These are phyloP conservation scores for Lecanicillium sp. DNA, from an alignment of 2,329 filamentous ascomycete species.

Conservation along the genomic window DNA sequence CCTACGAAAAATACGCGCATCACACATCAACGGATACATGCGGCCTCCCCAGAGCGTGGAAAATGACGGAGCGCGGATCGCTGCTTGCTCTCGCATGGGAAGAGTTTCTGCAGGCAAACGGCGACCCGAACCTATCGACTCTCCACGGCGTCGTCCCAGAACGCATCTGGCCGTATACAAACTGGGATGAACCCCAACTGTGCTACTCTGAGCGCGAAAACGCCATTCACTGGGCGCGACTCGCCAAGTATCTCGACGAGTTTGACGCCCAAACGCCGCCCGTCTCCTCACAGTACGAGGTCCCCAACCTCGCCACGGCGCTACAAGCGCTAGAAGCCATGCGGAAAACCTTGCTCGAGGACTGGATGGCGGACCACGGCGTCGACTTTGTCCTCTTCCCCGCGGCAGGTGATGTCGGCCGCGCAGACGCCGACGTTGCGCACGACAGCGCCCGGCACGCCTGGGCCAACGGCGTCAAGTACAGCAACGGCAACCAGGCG, in stretches of 20 bases:
- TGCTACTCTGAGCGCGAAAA: conserved; percentile 11
- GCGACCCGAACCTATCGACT: conserved; percentile 29
- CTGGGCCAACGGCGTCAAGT: conserved; percentile 37
- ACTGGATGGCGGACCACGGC: conserved; percentile 34
- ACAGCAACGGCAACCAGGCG: conserved; percentile 44
- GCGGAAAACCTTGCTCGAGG: conserved; percentile 40
- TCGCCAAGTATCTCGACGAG: conserved; percentile 8
- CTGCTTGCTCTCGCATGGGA: conserved; percentile 45
- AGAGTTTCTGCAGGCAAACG: conserved; percentile 37
- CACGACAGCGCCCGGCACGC: conserved; percentile 10
- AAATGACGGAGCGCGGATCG: conserved; percentile 35
- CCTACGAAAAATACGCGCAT: conserved; percentile 23
- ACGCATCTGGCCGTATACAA: conserved; percentile 24
- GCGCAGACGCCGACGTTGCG: conserved; percentile 34
- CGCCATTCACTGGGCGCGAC: conserved; percentile 13
- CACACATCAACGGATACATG: conserved; percentile 16
- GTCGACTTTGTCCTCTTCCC: conserved; percentile 41
- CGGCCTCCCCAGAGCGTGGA: conserved; percentile 35
- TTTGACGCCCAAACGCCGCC: background rate
- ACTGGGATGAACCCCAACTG: conserved; percentile 8
- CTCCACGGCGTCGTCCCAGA: conserved; percentile 25
- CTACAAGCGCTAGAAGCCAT: conserved; percentile 36
- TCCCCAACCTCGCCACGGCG: conserved; percentile 31
- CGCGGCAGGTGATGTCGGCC: conserved; percentile 38
- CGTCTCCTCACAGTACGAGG: conserved; percentile 26